These are phyloP conservation scores for Calocybe gambosa DNA, from an alignment of 1,284 basidiomycete genomes.

Conservation along the genomic window DNA sequence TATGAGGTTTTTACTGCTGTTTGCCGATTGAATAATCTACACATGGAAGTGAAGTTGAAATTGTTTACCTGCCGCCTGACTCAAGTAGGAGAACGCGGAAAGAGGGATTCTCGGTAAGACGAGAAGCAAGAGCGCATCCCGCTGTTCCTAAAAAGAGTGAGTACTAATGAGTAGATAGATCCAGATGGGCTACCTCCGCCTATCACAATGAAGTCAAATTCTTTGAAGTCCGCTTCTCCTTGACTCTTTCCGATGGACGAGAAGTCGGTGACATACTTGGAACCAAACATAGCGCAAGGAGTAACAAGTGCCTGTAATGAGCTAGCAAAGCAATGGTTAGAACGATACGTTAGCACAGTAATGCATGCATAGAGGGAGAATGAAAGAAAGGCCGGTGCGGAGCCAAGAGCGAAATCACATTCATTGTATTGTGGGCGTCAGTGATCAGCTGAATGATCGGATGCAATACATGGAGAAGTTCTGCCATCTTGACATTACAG, in stretches of 20 bases:
- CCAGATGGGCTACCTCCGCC: conserved; percentile 46
- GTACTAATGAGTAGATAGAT: neutral
- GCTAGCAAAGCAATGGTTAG: too few species aligned
- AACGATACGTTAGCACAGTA: too few species aligned
- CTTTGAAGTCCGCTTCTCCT: conserved; percentile 19
- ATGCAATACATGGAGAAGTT: too few species aligned
- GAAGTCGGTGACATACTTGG: conserved; percentile 15
- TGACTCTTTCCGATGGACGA: conserved; percentile 15
- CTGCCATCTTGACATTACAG: too few species aligned
- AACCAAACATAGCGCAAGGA: conserved; percentile 3
- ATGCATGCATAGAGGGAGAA: too few species aligned
- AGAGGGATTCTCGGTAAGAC: conserved; percentile 53
- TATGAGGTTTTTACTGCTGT: conserved; percentile 32
- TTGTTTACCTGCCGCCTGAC: conserved; percentile 51
- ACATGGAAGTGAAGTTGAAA: neutral
- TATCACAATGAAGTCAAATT: conserved; percentile 55
- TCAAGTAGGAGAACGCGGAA: conserved; percentile 58
- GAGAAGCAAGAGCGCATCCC: conserved; percentile 60
- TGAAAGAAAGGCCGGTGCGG: too few species aligned
- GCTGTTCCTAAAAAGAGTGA: conserved; percentile 44
- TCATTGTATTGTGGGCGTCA: too few species aligned
- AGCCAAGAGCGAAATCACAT: neutral
- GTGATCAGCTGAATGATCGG: too few species aligned
- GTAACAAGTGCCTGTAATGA: too few species aligned
- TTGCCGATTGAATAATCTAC: neutral